phyloP scores from a whole-genome alignment of 805 yeast species.

The Kuraishia piskuri region DNA sequence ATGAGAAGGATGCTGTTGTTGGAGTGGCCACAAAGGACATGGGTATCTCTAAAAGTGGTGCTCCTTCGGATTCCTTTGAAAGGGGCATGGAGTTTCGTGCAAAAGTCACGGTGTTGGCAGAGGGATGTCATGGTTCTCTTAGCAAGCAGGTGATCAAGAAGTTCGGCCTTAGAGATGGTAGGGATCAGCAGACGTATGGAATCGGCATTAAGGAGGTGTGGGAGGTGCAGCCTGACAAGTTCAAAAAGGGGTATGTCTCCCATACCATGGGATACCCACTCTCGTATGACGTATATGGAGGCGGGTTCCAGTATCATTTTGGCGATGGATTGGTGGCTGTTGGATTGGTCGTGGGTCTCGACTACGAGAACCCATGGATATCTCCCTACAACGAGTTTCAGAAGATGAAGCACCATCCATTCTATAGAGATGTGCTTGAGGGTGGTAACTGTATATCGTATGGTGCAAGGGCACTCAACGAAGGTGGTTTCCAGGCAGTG shows the following conservation, averaged over 20 bases:
- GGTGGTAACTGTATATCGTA: constrained; percentile 93
- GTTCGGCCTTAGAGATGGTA: constrained; percentile 56
- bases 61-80: constrained; percentile 78
- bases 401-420: constrained; percentile 87
- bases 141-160: constrained; percentile 68
- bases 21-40: constrained; percentile 94
- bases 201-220: constrained; percentile 95
- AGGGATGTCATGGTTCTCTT: constrained; percentile 97
- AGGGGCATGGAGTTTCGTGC: constrained; percentile 97
- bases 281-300: constrained; percentile 71
- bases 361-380: constrained; percentile 88
- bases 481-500: constrained; percentile 92
- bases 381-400: constrained; percentile 97
- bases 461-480: constrained; percentile 94
- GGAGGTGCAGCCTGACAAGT: constrained; percentile 83
- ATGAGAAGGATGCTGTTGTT: constrained; percentile 45
- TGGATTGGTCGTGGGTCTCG: constrained; percentile 92
- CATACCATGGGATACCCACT: constrained; percentile 92
- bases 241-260: constrained; percentile 69
- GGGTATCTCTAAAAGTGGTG: constrained; percentile 72
- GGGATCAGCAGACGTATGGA: constrained; percentile 85
- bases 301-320: constrained; percentile 95
- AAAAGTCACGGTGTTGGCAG: constrained; percentile 81
- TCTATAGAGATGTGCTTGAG: constrained; percentile 59
- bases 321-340: constrained; percentile 88